Base-by-base conservation (phyloP, 441 rosid genomes). In the Metrosideros polymorpha region DNA sequence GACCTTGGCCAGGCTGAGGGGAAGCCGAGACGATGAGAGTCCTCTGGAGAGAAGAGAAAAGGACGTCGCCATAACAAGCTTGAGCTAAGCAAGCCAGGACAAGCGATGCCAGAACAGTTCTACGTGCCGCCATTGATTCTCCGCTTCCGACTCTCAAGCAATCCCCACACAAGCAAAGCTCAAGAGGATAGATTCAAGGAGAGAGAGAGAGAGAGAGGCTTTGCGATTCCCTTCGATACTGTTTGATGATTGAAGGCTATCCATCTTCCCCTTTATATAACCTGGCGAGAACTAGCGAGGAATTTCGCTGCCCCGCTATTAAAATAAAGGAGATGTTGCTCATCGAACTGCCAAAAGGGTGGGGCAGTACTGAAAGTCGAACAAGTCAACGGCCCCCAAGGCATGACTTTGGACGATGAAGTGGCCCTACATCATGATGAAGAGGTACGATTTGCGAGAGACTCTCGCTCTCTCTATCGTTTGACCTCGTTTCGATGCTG, bases 21-120 rank as follows among this genome's bases (percentile, higher is more conserved):
- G 94, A 88, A 24, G 94, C 93, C 32, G 91, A 88, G 87, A 92
- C 93, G 5, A 84, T 55, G 15, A 94, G 92, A 45, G 92, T 90
- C 22, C 82, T 82, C 22, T 83, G 86, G 53, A 93, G 91, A 86
- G 94, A 85, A 71, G 94, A 91, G 87, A 94, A 91, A 85, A 90
- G 89, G 27, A 90, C 83, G 10, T n/a, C 7, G 13, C 93, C 95
- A 86, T 85, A 57, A 49, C 88, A 85, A 30, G 89, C 53, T 57
- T 84, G 88, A 10, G 89, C 83, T 42, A 93, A 86, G 88, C 88
- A 85, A 77, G 89, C 89, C 49, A 91, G 84, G 42, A 92, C n/a
- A 32, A 91, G 88, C 39, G 93, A 84, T 83, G 90, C 90, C 82
- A 93, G 88, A 87, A 89, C 32, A 79, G 89, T 84, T 30, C 86